phyloP scores from a whole-genome alignment of 768 basidiomycete genomes.

The Mycena galopus region DNA sequence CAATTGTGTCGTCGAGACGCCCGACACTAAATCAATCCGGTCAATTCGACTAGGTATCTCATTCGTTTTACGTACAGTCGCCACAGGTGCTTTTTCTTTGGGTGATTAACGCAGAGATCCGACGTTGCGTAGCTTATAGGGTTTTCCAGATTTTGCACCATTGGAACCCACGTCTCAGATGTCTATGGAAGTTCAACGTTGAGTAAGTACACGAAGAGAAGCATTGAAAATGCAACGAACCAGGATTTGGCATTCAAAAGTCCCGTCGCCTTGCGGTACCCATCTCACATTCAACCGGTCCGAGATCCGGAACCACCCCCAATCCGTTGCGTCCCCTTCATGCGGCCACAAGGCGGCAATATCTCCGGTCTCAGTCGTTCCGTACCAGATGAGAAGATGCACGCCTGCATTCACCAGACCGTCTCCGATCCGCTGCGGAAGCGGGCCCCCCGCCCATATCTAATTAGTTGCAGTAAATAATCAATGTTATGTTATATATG shows the following conservation, averaged over 20 bases:
- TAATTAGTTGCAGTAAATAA: constrained; percentile 17
- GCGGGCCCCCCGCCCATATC: constrained; percentile 47
- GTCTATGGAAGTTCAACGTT: constrained; percentile 35
- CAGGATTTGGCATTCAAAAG: constrained; percentile 54
- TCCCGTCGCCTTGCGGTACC: constrained; percentile 51
- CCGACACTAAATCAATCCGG: constrained; percentile 41
- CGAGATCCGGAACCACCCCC: constrained; percentile 48
- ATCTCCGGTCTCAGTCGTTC: constrained; percentile 48
- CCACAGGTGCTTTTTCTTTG: constrained; percentile 51
- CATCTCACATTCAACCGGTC: constrained; percentile 46
- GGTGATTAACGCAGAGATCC: constrained; percentile 54
- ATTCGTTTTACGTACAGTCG: constrained; percentile 43
- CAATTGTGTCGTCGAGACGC: constrained; percentile 49
- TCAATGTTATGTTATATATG: background rate
- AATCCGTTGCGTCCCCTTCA: constrained; percentile 43
- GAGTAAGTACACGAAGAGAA: background rate
- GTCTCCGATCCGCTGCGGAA: constrained; percentile 50
- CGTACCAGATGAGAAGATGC: constrained; percentile 40
- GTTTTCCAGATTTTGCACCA: constrained; percentile 50
- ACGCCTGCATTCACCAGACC: constrained; percentile 46
- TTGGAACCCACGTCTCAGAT: constrained; percentile 41
- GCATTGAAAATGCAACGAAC: constrained; percentile 37
- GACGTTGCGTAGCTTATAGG: constrained; percentile 54
- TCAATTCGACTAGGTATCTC: too few species aligned
- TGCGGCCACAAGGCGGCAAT: constrained; percentile 27